phyloP scores from a whole-genome alignment of 148 eudicot species.

The Polygonum aviculare region DNA sequence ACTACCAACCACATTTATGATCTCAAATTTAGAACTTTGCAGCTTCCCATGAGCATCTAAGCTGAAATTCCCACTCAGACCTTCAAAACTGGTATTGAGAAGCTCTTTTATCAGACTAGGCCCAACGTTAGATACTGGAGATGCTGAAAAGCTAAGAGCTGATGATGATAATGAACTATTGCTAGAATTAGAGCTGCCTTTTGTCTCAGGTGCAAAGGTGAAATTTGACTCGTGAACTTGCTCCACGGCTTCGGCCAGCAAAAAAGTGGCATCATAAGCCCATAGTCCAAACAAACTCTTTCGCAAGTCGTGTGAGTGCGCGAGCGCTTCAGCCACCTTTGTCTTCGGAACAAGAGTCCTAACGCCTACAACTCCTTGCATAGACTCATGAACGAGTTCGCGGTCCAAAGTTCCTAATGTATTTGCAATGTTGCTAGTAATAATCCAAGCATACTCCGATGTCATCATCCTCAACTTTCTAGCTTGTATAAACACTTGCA shows the following conservation, averaged over 20 bases:
- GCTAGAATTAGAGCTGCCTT: not conserved
- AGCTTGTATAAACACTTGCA: constrained; percentile 21
- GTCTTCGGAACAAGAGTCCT: constrained; percentile 19
- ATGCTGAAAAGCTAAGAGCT: not conserved
- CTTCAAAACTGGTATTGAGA: not conserved
- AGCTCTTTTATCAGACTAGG: constrained; percentile 2
- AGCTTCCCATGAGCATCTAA: constrained; percentile 11
- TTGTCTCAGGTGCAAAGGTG: not conserved
- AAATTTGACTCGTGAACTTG: constrained; percentile 7
- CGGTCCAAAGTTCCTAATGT: constrained; percentile 12
- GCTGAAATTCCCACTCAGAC: constrained; percentile 13
- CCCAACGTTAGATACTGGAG: not conserved
- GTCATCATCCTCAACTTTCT: constrained; percentile 26
- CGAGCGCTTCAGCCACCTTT: not conserved
- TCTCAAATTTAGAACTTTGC: constrained; percentile 7
- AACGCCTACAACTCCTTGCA: constrained; percentile 45
- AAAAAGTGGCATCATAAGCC: constrained; percentile 34
- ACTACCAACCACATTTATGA: constrained; percentile 14
- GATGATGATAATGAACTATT: not conserved
- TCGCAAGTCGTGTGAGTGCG: not conserved
- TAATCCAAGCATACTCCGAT: constrained; percentile 32
- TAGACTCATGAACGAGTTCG: constrained; percentile 15
- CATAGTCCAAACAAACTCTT: constrained; percentile 23
- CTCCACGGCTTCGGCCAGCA: constrained; percentile 34
- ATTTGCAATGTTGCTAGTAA: constrained; percentile 28